phyloP scores from a whole-genome alignment of 345 rosid species.

The Eucalyptus leucophloia region DNA sequence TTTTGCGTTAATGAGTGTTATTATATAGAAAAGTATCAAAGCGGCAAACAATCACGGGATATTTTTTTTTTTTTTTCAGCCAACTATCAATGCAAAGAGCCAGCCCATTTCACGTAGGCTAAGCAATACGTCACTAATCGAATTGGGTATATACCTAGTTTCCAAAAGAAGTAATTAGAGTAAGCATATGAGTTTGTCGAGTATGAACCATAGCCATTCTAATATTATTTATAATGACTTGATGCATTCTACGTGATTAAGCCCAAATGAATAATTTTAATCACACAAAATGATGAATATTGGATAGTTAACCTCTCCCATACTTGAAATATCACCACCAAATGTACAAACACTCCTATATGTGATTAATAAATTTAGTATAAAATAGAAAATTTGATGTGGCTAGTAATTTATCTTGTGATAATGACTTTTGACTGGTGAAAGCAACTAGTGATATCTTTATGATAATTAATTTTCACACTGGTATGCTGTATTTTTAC shows the following conservation, averaged over 20 bases:
- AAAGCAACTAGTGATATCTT: neutral
- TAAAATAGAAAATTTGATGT: neutral
- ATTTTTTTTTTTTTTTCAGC: neutral
- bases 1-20: no score
- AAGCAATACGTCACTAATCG: neutral
- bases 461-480: neutral
- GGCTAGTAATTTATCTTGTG: neutral
- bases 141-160: neutral
- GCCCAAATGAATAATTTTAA: fast-evolving
- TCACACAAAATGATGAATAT: neutral
- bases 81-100: neutral
- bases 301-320: neutral
- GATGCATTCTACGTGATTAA: fast-evolving
- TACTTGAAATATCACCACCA: neutral
- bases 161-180: neutral
- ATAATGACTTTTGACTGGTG: neutral
- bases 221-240: neutral
- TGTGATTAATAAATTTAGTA: neutral
- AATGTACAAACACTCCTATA: neutral
- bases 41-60: neutral
- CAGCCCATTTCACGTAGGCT: neutral
- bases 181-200: fast-evolving
- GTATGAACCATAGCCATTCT: fast-evolving
- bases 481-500: neutral
- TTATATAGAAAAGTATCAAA: neutral